phyloP scores from a whole-genome alignment of 495 filamentous ascomycete genomes.

The Aspergillus cavernicola region DNA sequence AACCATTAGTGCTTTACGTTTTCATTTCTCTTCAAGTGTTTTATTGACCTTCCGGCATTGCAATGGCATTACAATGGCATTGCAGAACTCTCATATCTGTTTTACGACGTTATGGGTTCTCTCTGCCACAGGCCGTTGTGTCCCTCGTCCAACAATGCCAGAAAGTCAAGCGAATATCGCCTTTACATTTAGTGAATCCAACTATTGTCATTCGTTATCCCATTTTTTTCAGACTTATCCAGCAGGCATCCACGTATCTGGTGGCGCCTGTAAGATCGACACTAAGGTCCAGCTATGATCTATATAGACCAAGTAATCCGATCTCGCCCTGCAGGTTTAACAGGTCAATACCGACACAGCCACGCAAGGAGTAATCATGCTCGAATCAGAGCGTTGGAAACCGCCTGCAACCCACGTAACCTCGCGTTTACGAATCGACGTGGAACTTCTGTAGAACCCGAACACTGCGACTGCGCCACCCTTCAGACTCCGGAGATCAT shows the following conservation, averaged over 20 bases:
- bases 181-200: slow-evolving; percentile 7
- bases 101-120: background rate
- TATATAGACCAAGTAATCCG: background rate
- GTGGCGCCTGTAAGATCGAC: slow-evolving; percentile 5
- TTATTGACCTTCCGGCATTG: slow-evolving; percentile 11
- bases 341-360: slow-evolving; percentile 4
- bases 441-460: background rate
- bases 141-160: slow-evolving; percentile 11
- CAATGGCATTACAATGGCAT: slow-evolving; percentile 5
- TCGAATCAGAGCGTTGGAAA: background rate
- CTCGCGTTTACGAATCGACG: background rate
- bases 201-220: slow-evolving; percentile 16
- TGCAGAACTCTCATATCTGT: slow-evolving; percentile 6
- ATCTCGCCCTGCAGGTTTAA: slow-evolving; percentile 10
- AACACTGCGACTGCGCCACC: background rate
- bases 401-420: slow-evolving; percentile 1
- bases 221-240: too few species aligned
- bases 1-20: slow-evolving; percentile 8
- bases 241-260: slow-evolving; percentile 11
- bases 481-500: background rate
- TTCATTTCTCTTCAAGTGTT: background rate
- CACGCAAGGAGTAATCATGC: slow-evolving; percentile 2
- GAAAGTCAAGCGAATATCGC: slow-evolving; percentile 14
- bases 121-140: slow-evolving; percentile 4
- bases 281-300: slow-evolving; percentile 1